Evolutionary conservation across 2,329 filamentous ascomycete genomes (phyloP).

Genomic region (Phyllosticta ampelicida): DNA sequence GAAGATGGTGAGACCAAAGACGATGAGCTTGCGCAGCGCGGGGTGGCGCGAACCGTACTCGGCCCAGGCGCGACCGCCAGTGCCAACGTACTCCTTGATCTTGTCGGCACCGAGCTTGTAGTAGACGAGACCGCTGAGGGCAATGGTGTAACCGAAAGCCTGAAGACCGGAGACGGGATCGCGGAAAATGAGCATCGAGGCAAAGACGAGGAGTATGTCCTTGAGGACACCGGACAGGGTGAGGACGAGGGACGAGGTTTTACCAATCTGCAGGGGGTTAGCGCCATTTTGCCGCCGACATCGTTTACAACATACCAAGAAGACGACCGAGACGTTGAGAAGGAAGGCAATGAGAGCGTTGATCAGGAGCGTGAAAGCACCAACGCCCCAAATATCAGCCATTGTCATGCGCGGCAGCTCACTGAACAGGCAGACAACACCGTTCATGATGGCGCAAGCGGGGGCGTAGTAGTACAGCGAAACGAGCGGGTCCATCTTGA

Average conservation of each 20-base stretch:
- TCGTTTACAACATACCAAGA: constrained; percentile 52
- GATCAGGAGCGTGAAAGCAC: constrained; percentile 58
- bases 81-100: constrained; percentile 65
- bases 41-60: constrained; percentile 74
- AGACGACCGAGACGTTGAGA: constrained; percentile 76
- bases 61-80: constrained; percentile 68
- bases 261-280: constrained; percentile 56
- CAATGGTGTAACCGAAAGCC: constrained; percentile 75
- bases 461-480: constrained; percentile 87
- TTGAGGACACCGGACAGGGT: constrained; percentile 82
- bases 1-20: constrained; percentile 54
- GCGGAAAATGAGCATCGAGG: constrained; percentile 73
- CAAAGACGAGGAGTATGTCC: constrained; percentile 71
- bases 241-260: constrained; percentile 75
- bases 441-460: constrained; percentile 74
- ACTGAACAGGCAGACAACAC: constrained; percentile 59
- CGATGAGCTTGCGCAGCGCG: constrained; percentile 63
- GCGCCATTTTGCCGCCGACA: not conserved
- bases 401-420: constrained; percentile 61
- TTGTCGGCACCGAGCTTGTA: constrained; percentile 80
- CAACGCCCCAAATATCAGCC: constrained; percentile 62
- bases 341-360: constrained; percentile 72
- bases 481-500: constrained; percentile 85
- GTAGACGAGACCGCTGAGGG: constrained; percentile 67
- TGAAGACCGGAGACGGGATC: constrained; percentile 65